Evolutionary conservation across 1,284 basidiomycete genomes (phyloP), one percentile per base, ranked within the genome.

Genomic region (Sanguinoderma infundibulare): DNA sequence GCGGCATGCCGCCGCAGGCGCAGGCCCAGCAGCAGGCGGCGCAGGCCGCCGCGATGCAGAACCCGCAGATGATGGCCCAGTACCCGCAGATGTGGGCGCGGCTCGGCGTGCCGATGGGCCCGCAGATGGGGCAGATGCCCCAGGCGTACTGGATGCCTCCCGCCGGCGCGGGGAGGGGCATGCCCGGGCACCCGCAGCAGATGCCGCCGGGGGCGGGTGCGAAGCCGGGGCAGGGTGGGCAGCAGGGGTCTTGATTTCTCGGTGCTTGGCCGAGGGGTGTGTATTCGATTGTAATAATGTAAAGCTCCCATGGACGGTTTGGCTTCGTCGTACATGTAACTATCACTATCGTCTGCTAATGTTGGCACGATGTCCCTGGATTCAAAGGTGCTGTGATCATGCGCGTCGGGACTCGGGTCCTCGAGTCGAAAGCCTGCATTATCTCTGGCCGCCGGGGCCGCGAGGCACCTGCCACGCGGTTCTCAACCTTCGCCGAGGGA

Each of bases 171-270:
- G 73, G 70, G 7, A 69, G 74, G 5, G 64, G 64, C 28, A 69
- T 69, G 64, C 55, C 73, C 24, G 74, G 70, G 17, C 74, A 75
- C 40, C 70, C 71, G 35, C 72, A 72, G 60, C 75, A 74, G 65
- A 69, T 76, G 70, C 66, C 71, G 49, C 69, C 73, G 17, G 67
- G 65, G 26, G 71, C 72, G 5, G 59, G 60, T 14, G 57, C 69
- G 12, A 79, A 80, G 70, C 68, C 76, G 35, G 63, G 72, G n/a
- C 79, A 73, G 49, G 75, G 76, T 12, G 72, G 77, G 46, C 72
- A 75, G 59, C 77, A 74, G 66, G 78, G 77, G 55, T 74, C 77
- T 59, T 73, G 65, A 64, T n/a, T 8, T 49, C 17, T 44, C 20
- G 30, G 32, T 55, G 12, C 35, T 22, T 14, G n/a, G 26, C 40